These are phyloP conservation scores for Phytophthora sojae DNA, from an alignment of 352 stramenopile genomes.

Conservation along the genomic window DNA sequence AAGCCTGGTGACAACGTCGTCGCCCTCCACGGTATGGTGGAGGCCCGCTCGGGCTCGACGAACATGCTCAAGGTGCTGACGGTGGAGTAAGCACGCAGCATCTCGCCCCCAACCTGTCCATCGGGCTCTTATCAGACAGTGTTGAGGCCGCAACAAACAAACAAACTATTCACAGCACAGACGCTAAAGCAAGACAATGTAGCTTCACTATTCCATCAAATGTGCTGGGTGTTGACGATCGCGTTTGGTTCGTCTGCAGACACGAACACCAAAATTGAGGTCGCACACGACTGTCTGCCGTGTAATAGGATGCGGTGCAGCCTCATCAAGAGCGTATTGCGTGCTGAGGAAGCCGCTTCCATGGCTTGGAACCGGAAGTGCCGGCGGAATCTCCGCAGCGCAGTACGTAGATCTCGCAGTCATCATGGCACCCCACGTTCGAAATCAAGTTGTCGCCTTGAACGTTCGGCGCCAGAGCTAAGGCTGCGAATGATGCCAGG, in stretches of 20 bases:
- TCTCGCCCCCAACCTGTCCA: conserved; percentile 15
- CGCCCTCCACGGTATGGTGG: conserved; percentile 90
- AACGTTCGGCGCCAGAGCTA: conserved; percentile 5
- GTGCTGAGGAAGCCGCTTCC: neutral
- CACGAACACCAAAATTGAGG: conserved; percentile 7
- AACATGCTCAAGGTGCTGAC: conserved; percentile 94
- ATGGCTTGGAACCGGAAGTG: neutral
- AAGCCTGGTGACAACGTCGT: conserved; percentile 90
- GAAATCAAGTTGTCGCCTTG: conserved; percentile 25
- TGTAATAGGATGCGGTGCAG: conserved; percentile 5
- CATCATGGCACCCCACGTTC: conserved; percentile 12
- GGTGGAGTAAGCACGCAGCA: conserved; percentile 60
- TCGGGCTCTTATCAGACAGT: conserved; percentile 17
- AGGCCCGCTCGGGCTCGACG: conserved; percentile 88
- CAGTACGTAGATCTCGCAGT: neutral
- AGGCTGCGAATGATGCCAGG: conserved; percentile 20
- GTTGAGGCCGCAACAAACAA: conserved; percentile 14
- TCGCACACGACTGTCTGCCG: neutral
- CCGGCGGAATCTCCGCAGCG: neutral
- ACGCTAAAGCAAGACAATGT: conserved; percentile 25
- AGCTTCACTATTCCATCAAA: conserved; percentile 32
- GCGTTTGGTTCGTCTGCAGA: neutral
- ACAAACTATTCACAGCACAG: neutral
- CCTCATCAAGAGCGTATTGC: neutral
- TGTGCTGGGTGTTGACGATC: neutral